phyloP scores from a whole-genome alignment of 73 alveolate species.

The Paramecium sonneborni region DNA sequence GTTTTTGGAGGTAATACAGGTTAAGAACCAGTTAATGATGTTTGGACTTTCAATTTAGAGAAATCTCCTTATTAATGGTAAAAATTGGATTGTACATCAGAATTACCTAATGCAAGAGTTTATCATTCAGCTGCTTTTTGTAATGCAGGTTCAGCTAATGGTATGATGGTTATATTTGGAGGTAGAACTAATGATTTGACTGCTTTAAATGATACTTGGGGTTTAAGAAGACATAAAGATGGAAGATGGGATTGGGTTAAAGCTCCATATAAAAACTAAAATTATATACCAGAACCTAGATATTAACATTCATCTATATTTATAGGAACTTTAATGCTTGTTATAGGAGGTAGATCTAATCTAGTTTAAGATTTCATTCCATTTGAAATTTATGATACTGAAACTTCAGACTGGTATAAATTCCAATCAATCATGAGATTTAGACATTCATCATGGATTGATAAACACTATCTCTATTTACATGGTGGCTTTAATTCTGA shows the following conservation, averaged over 20 bases:
- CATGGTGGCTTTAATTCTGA: constrained; percentile 94
- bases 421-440: constrained; percentile 85
- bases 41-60: constrained; percentile 89
- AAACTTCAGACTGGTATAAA: constrained; percentile 93
- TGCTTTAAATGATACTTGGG: constrained; percentile 97
- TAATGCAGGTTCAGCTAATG: constrained; percentile 96
- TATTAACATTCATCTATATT: constrained; percentile 93
- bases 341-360: constrained; percentile 97
- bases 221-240: constrained; percentile 96
- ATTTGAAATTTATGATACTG: constrained; percentile 96
- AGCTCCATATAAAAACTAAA: constrained; percentile 88
- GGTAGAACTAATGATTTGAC: constrained; percentile 88
- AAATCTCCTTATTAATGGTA: constrained; percentile 91
- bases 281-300: constrained; percentile 73
- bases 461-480: constrained; percentile 71
- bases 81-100: constrained; percentile 83
- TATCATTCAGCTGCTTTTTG: constrained; percentile 97
- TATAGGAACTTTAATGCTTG: constrained; percentile 88
- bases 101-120: constrained; percentile 91
- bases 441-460: constrained; percentile 85
- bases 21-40: constrained; percentile 92
- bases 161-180: constrained; percentile 98
- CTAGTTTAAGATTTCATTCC: constrained; percentile 88
- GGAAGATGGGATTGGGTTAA: constrained; percentile 99
- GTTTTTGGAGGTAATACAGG: constrained; percentile 98